Conservation (phyloP, 148 eudicot genomes). For the Chenopodium suecicum region DNA sequence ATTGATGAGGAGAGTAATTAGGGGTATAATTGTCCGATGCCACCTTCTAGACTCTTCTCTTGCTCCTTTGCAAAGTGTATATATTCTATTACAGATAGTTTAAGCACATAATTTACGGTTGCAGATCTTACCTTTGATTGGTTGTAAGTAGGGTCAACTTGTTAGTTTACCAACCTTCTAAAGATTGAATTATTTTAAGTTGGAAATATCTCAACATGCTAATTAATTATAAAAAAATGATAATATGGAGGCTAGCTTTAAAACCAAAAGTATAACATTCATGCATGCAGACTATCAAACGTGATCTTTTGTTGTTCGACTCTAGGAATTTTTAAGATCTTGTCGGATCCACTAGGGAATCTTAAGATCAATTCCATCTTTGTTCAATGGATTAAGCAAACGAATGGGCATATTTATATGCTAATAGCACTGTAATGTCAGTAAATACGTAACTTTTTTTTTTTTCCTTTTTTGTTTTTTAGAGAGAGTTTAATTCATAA, state of each 20-base stretch:
- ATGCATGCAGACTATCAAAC: constrained; percentile 11
- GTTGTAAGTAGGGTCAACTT: neutral
- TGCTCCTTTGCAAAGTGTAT: too few species aligned
- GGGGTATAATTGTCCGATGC: too few species aligned
- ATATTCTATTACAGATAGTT: too few species aligned
- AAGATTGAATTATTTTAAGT: neutral
- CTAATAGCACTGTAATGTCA: too few species aligned
- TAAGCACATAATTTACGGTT: too few species aligned
- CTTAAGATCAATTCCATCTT: neutral
- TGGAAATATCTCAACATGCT: constrained; percentile 1
- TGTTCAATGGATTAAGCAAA: neutral
- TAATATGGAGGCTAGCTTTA: neutral
- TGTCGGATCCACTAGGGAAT: neutral
- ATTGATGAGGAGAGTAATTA: too few species aligned
- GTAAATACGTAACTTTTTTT: too few species aligned
- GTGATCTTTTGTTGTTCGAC: constrained; percentile 5
- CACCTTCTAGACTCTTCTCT: too few species aligned
- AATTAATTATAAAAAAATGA: neutral
- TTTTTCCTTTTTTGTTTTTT: too few species aligned
- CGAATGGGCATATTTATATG: too few species aligned
- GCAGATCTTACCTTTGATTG: neutral
- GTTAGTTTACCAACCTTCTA: constrained; percentile 19
- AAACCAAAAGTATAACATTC: neutral
- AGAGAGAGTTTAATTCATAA: too few species aligned
- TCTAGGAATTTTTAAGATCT: neutral